phyloP scores from a whole-genome alignment of 176 grass and related monocot species.

The Alloteropsis semialata region DNA sequence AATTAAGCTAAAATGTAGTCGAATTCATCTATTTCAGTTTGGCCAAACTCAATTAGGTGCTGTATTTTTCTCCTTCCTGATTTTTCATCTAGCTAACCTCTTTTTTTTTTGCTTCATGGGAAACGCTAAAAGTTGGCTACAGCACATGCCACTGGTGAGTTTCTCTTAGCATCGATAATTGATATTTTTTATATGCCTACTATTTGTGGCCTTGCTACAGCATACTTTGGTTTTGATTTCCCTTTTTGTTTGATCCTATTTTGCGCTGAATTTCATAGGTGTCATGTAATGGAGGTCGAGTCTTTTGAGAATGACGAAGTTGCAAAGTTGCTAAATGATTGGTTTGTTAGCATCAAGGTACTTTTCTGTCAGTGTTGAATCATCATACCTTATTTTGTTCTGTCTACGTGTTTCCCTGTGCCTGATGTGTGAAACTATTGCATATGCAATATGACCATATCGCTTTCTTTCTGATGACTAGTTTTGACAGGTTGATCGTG shows the following conservation, averaged over 20 bases:
- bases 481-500: conserved; percentile 90
- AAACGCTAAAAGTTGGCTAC: conserved; percentile 72
- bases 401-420: not conserved
- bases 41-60: not conserved
- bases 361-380: not conserved
- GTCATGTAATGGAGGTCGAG: conserved; percentile 97
- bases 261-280: conserved; percentile 49
- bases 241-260: not conserved
- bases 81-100: conserved; percentile 1
- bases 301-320: conserved; percentile 94
- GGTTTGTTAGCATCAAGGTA: conserved; percentile 99
- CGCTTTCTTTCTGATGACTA: conserved; percentile 53
- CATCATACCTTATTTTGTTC: not conserved
- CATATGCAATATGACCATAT: conserved; percentile 7
- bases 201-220: not conserved
- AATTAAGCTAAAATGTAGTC: not conserved
- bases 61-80: not conserved
- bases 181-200: not conserved
- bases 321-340: conserved; percentile 84
- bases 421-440: not conserved
- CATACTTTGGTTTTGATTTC: not conserved
- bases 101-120: conserved; percentile 15
- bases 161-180: not conserved
- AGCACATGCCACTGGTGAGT: conserved; percentile 96
- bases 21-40: not conserved